phyloP scores from a whole-genome alignment of 495 filamentous ascomycete species.

The Cladorrhinum samala region DNA sequence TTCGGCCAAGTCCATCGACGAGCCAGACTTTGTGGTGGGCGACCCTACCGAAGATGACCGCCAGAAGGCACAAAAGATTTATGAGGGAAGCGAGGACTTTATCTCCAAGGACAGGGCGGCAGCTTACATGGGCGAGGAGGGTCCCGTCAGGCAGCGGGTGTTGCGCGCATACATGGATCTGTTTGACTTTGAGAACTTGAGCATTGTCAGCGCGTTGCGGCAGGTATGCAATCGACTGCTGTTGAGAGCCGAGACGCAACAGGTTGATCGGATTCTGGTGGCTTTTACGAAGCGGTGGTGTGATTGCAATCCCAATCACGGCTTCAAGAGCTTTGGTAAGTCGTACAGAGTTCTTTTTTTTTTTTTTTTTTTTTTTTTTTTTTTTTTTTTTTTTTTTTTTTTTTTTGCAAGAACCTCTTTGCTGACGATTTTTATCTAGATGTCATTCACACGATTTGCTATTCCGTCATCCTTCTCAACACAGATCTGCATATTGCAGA shows the following conservation, averaged over 20 bases:
- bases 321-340: constrained; percentile 84
- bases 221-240: constrained; percentile 76
- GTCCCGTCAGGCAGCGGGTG: constrained; percentile 56
- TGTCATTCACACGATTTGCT: constrained; percentile 95
- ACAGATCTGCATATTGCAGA: constrained; percentile 94
- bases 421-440: constrained; percentile 45
- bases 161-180: constrained; percentile 86
- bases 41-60: constrained; percentile 59
- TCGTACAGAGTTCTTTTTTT: too few species aligned
- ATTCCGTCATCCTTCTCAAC: constrained; percentile 90
- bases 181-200: constrained; percentile 78
- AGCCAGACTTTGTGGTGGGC: constrained; percentile 40
- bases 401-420: background rate
- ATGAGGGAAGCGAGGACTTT: constrained; percentile 75
- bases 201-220: constrained; percentile 73
- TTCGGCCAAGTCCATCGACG: constrained; percentile 39
- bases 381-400: background rate
- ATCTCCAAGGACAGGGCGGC: constrained; percentile 72
- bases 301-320: constrained; percentile 87
- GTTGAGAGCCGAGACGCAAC: constrained; percentile 89
- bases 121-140: constrained; percentile 80
- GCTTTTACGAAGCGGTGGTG: constrained; percentile 87
- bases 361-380: background rate
- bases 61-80: constrained; percentile 74
- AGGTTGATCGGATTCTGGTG: constrained; percentile 89